Evolutionary conservation across 192 early-diverging fungal genomes (phyloP), one percentile per base, ranked within the genome.

Genomic region (Linnemannia zychae): DNA sequence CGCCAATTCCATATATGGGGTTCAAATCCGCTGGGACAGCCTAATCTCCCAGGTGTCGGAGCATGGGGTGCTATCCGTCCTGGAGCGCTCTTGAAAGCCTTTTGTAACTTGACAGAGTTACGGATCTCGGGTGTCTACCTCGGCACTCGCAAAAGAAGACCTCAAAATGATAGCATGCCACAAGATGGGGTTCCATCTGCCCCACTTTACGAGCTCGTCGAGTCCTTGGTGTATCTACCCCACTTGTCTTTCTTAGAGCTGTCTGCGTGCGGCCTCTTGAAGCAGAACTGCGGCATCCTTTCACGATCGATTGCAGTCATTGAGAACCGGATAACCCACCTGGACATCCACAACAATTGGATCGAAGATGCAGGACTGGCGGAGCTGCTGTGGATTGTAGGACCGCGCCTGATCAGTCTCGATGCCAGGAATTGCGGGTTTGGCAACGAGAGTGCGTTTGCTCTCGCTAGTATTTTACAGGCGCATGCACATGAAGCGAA

Each of bases 321-420:
- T 37, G 63, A 75, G 18, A 81, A 68, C 31, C n/a, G 67, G 50
- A 71, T 81, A 4, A 81, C 72, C 7, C 72, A 75, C 18, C 74
- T 81, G 0, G 72, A 81, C n/a, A 81, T 81, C 31, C 79, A 81
- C 74, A 68, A 81, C 63, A 81, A 81, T 7, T 75, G 73, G 72
- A 60, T 81, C 11, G 73, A 74, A 28, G 79, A 81, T 17, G 79
- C 75, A 12, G 79, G 79, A 0, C 68, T 81, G 0, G 72, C 73
- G 44, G 79, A 81, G 22, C 31, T 81, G 15, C 17, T 81, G 28
- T 81, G 79, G 79, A 36, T 53, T 0, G n/a, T 75, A 0, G 79
- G 79, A 1, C 48, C 52, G 22, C 67, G 37, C 0, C 18, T 81
- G 20, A 75, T 52, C 28, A 52, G 50, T 34, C 53, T 81, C 2